A percentile compares a stretch with the other conserved stretches of the same genome.
Conservation (phyloP, 495 filamentous ascomycete species). For the Articulospora tetracladia region DNA sequence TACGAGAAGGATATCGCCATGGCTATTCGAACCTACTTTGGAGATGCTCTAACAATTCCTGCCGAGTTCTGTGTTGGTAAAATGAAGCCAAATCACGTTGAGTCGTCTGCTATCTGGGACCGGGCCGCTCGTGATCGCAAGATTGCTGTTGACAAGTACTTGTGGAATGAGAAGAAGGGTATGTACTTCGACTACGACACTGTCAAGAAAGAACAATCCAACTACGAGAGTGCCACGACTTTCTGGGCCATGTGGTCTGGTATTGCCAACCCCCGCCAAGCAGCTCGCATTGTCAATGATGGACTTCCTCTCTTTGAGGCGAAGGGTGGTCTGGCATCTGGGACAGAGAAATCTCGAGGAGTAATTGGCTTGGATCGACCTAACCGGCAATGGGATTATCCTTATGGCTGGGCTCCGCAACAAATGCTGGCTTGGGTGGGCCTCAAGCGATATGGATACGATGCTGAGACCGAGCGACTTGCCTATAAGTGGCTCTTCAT, state of each 20-base stretch:
- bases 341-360: constrained; percentile 82
- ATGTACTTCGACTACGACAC: constrained; percentile 99
- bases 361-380: constrained; percentile 74
- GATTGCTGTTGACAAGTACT: constrained; percentile 76
- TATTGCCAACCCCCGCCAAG: constrained; percentile 73
- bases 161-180: constrained; percentile 85
- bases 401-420: constrained; percentile 97
- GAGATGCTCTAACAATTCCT: constrained; percentile 73
- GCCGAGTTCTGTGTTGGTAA: constrained; percentile 64
- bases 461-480: constrained; percentile 80
- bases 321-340: constrained; percentile 83
- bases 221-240: constrained; percentile 83
- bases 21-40: constrained; percentile 76
- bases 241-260: constrained; percentile 98
- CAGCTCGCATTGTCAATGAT: constrained; percentile 66
- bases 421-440: constrained; percentile 98
- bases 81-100: constrained; percentile 56
- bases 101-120: constrained; percentile 85
- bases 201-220: constrained; percentile 66
- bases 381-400: constrained; percentile 97
- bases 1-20: constrained; percentile 90
- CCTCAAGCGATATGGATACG: constrained; percentile 83
- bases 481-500: constrained; percentile 96
- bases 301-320: constrained; percentile 83
- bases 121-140: constrained; percentile 77